Percentiles rank a stretch among this genome's conserved stretches.
These are phyloP conservation scores for Ulota crispa DNA, from an alignment of 225 moss, liverwort and hornwort species.

Conservation along the genomic window DNA sequence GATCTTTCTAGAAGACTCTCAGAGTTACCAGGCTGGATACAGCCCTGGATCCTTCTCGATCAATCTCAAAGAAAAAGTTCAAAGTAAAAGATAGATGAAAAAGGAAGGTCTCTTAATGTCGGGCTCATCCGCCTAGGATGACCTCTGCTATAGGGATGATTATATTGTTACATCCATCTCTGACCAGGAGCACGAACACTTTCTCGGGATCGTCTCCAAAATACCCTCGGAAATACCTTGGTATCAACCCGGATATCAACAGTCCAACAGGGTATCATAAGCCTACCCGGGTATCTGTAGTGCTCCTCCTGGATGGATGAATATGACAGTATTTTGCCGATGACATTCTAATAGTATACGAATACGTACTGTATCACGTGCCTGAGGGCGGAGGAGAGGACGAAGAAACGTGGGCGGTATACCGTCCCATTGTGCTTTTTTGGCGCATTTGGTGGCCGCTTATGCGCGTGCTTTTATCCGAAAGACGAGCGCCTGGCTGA, in stretches of 20 bases:
- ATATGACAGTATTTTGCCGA: not conserved
- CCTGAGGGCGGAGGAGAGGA: not conserved
- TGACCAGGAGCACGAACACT: too few species aligned
- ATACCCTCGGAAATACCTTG: too few species aligned
- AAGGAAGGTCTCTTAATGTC: fast-evolving
- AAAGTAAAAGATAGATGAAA: not conserved
- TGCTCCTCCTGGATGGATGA: not conserved
- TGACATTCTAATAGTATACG: not conserved
- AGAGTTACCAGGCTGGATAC: not conserved
- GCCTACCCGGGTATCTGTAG: fast-evolving
- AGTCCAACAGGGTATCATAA: too few species aligned
- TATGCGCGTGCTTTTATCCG: not conserved
- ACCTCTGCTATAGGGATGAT: fast-evolving
- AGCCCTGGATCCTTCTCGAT: constrained; percentile 18
- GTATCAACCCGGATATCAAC: not conserved
- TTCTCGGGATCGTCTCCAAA: too few species aligned
- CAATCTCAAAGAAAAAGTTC: fast-evolving
- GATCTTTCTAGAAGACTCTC: not conserved
- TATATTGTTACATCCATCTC: too few species aligned
- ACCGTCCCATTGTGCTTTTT: not conserved
- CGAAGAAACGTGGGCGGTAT: not conserved
- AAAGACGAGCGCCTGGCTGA: not conserved
- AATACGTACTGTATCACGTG: not conserved
- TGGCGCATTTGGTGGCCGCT: not conserved
- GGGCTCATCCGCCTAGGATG: not conserved